Evolutionary conservation across 1,284 basidiomycete species (phyloP).

Genomic region (Sanghuangporus weigelae): DNA sequence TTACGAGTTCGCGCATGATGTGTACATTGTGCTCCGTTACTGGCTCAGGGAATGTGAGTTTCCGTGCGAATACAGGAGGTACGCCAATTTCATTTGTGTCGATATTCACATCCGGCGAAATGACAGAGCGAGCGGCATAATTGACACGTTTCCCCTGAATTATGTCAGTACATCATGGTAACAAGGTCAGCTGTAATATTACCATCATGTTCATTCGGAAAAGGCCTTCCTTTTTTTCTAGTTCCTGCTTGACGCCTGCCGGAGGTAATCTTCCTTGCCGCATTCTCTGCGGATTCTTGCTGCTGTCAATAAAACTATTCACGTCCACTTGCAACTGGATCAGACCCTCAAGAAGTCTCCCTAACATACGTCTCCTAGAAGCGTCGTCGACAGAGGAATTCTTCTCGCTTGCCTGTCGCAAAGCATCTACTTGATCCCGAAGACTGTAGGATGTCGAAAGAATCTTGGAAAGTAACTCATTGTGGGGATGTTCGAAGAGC

Average conservation of each 20-base stretch:
- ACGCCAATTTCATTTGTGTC: constrained; percentile 99
- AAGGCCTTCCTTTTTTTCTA: constrained; percentile 99
- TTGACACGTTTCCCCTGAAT: constrained; percentile 96
- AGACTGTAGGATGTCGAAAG: constrained; percentile 80
- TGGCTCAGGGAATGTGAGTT: constrained; percentile 96
- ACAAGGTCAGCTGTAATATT: constrained; percentile 20
- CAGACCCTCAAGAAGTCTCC: constrained; percentile 73
- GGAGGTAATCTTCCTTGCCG: constrained; percentile 92
- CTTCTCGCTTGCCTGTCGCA: constrained; percentile 62
- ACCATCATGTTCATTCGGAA: constrained; percentile 99
- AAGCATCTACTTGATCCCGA: constrained; percentile 69
- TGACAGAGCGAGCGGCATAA: constrained; percentile 98
- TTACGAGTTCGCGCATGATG: constrained; percentile 86
- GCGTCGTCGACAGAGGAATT: constrained; percentile 49
- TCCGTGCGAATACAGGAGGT: constrained; percentile 95
- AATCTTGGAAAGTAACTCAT: constrained; percentile 86
- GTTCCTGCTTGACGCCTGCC: constrained; percentile 90
- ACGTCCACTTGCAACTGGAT: constrained; percentile 93
- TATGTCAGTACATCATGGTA: background rate
- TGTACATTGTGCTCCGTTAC: constrained; percentile 92
- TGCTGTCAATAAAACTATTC: constrained; percentile 97
- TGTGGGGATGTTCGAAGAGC: constrained; percentile 95
- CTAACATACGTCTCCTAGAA: constrained; percentile 54
- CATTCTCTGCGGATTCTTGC: constrained; percentile 86
- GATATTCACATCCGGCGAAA: constrained; percentile 99